A percentile compares a stretch with the other conserved stretches of the same genome.
Evolutionary conservation across 176 grass and related monocot species (phyloP).

Genomic region (Carex myosuroides): DNA sequence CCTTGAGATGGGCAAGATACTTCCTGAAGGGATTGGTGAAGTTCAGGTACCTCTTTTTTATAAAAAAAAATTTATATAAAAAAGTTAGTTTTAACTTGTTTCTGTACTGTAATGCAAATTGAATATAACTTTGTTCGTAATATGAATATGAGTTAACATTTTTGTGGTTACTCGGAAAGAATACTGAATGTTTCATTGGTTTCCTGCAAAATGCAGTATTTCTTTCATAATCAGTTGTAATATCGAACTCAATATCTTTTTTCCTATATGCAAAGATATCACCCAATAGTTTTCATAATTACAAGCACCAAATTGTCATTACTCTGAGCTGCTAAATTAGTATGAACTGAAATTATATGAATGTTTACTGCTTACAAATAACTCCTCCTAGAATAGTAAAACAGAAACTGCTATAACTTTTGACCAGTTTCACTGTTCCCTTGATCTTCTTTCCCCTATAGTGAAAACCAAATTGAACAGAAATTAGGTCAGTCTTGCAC

Average conservation of each 20-base stretch:
- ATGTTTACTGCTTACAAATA: background rate
- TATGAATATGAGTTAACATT: background rate
- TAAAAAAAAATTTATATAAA: background rate
- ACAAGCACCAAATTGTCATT: background rate
- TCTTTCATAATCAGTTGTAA: background rate
- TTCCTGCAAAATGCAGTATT: background rate
- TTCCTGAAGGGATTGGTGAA: conserved; percentile 97
- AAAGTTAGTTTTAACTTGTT: background rate
- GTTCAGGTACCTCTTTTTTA: conserved; percentile 65
- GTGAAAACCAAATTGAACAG: background rate
- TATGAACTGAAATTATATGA: background rate
- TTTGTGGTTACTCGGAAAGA: background rate
- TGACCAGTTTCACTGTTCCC: background rate
- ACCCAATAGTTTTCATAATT: background rate
- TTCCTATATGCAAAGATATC: background rate
- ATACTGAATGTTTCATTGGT: background rate
- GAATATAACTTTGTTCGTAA: background rate
- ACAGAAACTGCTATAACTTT: background rate
- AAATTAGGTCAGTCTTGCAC: background rate
- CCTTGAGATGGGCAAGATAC: conserved; percentile 99
- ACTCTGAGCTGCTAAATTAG: background rate
- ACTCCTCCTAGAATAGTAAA: background rate
- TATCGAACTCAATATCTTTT: background rate
- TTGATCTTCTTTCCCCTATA: background rate
- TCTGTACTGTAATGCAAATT: background rate